Evolutionary conservation across 305 asterid genomes (phyloP), one percentile per base, ranked within the genome.

Genomic region (Caryopteris hybrid): DNA sequence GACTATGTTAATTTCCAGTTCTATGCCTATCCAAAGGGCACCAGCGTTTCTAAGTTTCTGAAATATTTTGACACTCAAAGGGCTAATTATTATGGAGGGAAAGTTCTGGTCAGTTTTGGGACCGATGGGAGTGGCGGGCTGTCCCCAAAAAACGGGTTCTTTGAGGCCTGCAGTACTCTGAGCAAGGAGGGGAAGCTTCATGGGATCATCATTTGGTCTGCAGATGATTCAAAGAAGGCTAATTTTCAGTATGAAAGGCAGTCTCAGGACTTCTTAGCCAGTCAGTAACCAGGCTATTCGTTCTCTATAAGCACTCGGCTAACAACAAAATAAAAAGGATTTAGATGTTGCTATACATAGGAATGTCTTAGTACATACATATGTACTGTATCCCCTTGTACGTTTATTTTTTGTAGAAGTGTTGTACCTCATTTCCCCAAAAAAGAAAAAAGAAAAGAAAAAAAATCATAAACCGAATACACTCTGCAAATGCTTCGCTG

Each of bases 1-100:
- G 92, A 87, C 84, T 85, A 81, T 39, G 87, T 87, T 3, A 87
- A 89, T 61, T 86, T 89, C 79, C 94, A 89, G 67, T 86, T 89
- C 68, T 86, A 89, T 31, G 96, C 95, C 20, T 87, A 89, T 43
- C 21, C 55, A 5, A 79, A 76, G 55, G 79, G 72, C 27, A 83
- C 88, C 10, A 82, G 47, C 39, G 80, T 79, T 47, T 12, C 82
- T 42, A 80, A 85, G 79, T 89, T 89, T 74, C 75, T 87, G 10
- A 46, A 75, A 59, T 77, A 87, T 64, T 87, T 83, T 56, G 84
- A 79, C 53, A 73, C 72, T 16, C 95, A 89, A 29, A 84, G 72
- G 16, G 21, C 68, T 9, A 85, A 86, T 61, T 89, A 86, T 46
- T 1, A 79, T 17, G 86, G 87, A 53, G 95, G 94, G 14, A 74